phyloP scores from a whole-genome alignment of 164 flowering plant species.

The Dillenia turbinata region DNA sequence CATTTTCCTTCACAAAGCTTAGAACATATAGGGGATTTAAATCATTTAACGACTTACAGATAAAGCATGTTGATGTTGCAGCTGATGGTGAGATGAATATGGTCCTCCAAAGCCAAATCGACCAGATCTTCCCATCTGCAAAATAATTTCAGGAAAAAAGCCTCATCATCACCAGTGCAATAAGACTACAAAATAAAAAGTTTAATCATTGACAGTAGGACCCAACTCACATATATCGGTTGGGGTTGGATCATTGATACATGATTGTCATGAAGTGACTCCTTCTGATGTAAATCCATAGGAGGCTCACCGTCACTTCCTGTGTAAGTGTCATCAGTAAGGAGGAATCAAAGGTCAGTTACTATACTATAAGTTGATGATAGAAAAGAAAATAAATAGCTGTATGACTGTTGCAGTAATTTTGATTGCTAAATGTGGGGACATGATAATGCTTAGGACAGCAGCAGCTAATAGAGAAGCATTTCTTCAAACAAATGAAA shows the following conservation, averaged over 20 bases:
- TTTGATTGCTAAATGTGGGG: too few relatives aligned
- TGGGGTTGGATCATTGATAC: slow-evolving; percentile 34
- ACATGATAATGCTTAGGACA: too few relatives aligned
- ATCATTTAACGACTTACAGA: slow-evolving; percentile 15
- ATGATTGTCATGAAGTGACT: slow-evolving; percentile 29
- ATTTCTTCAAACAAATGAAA: too few relatives aligned
- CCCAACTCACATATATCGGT: slow-evolving; percentile 27
- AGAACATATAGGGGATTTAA: slow-evolving; percentile 22
- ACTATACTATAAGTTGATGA: too few relatives aligned
- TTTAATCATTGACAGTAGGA: neutral
- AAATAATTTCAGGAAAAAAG: slow-evolving; percentile 2
- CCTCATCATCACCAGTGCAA: too few relatives aligned
- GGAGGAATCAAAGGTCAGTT: too few relatives aligned
- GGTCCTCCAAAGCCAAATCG: slow-evolving; percentile 24
- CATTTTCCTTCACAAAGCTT: slow-evolving; percentile 14
- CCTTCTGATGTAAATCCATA: slow-evolving; percentile 39
- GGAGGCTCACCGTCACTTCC: slow-evolving; percentile 35
- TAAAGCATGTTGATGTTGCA: slow-evolving; percentile 26
- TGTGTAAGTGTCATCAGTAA: slow-evolving; percentile 5
- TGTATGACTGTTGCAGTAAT: too few relatives aligned
- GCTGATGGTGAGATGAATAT: slow-evolving; percentile 28
- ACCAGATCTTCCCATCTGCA: slow-evolving; percentile 28
- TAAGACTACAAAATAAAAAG: neutral
- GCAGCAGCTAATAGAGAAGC: too few relatives aligned
- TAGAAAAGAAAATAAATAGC: too few relatives aligned